Conservation (phyloP, 805 yeast genomes). For the Grigorovia jiainica region DNA sequence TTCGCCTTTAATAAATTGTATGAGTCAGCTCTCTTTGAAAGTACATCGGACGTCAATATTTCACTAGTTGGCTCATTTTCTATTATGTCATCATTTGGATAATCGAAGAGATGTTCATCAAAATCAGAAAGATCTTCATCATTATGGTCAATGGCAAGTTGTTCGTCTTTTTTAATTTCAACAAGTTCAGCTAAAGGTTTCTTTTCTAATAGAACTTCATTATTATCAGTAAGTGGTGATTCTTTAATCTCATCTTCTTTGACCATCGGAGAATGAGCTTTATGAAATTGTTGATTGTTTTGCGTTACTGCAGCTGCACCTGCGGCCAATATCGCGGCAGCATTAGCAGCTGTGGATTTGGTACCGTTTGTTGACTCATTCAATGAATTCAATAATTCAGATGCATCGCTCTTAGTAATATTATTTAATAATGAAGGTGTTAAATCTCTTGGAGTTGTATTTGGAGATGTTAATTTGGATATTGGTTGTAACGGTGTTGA, state of each 20-base stretch:
- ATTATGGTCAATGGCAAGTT: not conserved
- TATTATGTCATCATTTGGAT: conserved; percentile 8
- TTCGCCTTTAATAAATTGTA: conserved; percentile 8
- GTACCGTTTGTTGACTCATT: conserved; percentile 1
- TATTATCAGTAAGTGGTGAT: not conserved
- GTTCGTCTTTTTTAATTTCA: not conserved
- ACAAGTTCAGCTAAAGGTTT: too few species aligned
- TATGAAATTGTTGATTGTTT: conserved; percentile 17
- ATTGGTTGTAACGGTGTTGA: not conserved
- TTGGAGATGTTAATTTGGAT: conserved; percentile 6
- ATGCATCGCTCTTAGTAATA: not conserved
- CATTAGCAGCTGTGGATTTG: conserved; percentile 14
- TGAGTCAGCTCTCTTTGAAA: conserved; percentile 4
- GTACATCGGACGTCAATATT: conserved; percentile 11
- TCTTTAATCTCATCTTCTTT: too few species aligned
- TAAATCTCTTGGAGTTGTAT: conserved; percentile 16
- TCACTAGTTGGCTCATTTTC: conserved; percentile 10
- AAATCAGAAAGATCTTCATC: conserved; percentile 17
- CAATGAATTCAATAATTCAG: not conserved
- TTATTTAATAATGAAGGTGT: conserved; percentile 4
- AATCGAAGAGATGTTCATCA: conserved; percentile 6
- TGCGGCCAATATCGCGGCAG: conserved; percentile 21
- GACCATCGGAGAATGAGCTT: conserved; percentile 3
- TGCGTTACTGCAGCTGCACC: conserved; percentile 20
- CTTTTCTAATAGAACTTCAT: too few species aligned